A percentile compares a stretch with the other conserved stretches of the same genome.
phyloP scores from a whole-genome alignment of 2,329 filamentous ascomycete species.

The Cercospora sp. region DNA sequence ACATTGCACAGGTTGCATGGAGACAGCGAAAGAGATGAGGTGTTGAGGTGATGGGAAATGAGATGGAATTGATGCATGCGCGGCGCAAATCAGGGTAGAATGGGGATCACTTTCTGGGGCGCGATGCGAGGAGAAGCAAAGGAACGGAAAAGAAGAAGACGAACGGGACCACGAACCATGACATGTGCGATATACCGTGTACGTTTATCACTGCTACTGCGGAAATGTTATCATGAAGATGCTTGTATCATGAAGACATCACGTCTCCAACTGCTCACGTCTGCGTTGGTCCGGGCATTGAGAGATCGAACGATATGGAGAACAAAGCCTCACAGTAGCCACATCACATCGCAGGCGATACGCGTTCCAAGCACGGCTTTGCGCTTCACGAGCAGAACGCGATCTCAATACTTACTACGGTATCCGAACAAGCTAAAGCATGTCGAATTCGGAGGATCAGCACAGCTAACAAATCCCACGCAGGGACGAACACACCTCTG shows the following conservation, averaged over 20 bases:
- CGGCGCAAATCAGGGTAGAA: not conserved
- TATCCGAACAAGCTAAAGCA: not conserved
- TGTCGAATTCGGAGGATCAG: not conserved
- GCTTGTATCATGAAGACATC: not conserved
- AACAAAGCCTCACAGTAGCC: not conserved
- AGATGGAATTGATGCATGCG: not conserved
- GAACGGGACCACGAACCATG: not conserved
- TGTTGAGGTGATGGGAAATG: not conserved
- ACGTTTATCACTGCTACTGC: not conserved
- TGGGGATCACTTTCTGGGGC: not conserved
- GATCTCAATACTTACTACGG: not conserved
- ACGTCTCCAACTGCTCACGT: not conserved
- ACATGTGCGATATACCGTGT: not conserved
- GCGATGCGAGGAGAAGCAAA: not conserved
- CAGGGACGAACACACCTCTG: not conserved
- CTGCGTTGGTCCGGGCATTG: not conserved
- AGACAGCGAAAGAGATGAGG: not conserved
- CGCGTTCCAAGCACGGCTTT: not conserved
- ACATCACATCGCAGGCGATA: not conserved
- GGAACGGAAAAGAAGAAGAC: not conserved
- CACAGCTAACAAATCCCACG: not conserved
- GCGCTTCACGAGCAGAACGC: not conserved
- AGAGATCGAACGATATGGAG: not conserved
- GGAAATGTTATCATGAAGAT: not conserved
- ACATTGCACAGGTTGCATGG: not conserved